phyloP scores from a whole-genome alignment of 176 grass and related monocot genomes.

The Phragmites australis region DNA sequence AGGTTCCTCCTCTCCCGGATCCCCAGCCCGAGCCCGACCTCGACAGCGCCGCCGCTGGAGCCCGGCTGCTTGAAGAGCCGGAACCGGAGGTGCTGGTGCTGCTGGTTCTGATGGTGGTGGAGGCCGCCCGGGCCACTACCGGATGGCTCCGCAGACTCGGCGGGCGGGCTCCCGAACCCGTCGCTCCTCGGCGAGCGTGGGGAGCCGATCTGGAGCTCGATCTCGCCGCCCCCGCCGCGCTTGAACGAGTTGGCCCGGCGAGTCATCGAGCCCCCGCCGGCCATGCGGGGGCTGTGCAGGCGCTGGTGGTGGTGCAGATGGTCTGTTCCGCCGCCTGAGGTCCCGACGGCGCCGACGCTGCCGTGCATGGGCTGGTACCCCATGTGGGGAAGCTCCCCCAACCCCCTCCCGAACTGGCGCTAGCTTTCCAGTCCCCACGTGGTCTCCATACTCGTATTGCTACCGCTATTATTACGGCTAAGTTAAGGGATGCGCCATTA shows the following conservation, averaged over 20 bases:
- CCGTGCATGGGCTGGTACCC: constrained; percentile 74
- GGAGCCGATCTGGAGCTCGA: constrained; percentile 98
- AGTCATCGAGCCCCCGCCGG: constrained; percentile 75
- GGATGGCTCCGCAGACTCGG: constrained; percentile 31
- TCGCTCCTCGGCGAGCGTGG: constrained; percentile 69
- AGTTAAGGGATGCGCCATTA: constrained; percentile 59
- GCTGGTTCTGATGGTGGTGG: constrained; percentile 55
- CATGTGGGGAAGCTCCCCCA: constrained; percentile 38
- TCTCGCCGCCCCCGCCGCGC: constrained; percentile 58
- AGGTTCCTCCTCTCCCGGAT: constrained; percentile 59
- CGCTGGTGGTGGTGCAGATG: constrained; percentile 45
- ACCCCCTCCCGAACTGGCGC: not conserved
- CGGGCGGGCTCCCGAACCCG: constrained; percentile 42
- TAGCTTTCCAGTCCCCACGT: not conserved
- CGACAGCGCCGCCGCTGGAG: not conserved
- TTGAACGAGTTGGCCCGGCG: constrained; percentile 95
- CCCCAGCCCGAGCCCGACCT: constrained; percentile 49
- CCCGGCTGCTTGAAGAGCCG: constrained; percentile 57
- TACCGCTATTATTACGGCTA: not conserved
- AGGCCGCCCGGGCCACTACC: not conserved
- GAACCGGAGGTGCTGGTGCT: constrained; percentile 54
- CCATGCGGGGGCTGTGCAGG: constrained; percentile 76
- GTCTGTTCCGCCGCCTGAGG: constrained; percentile 21
- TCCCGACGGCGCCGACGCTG: constrained; percentile 35
- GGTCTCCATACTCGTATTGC: not conserved